These are phyloP conservation scores for Cyathus striatus DNA, from an alignment of 768 basidiomycete species.

Conservation along the genomic window DNA sequence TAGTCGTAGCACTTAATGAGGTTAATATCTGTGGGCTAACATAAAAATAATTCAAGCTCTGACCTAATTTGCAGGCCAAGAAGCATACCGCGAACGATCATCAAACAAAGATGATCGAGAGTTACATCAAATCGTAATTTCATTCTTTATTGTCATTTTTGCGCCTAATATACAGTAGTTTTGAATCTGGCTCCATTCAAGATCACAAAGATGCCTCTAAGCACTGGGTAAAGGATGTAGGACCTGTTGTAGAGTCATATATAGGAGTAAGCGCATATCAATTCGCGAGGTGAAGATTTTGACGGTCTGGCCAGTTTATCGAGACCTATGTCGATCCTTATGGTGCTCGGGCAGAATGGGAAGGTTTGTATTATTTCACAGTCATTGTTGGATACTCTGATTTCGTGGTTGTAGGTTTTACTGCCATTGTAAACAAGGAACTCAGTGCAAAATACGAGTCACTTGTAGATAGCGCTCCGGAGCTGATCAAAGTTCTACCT, in stretches of 20 bases:
- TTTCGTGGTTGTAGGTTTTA: slow-evolving; percentile 54
- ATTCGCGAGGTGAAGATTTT: too few relatives aligned
- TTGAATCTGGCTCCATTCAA: slow-evolving; percentile 72
- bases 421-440: slow-evolving; percentile 82
- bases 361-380: slow-evolving; percentile 42
- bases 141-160: too few relatives aligned
- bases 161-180: too few relatives aligned
- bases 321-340: slow-evolving; percentile 89
- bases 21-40: slow-evolving; percentile 21
- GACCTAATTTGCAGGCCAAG: slow-evolving; percentile 60
- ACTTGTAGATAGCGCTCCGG: slow-evolving; percentile 71
- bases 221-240: slow-evolving; percentile 83
- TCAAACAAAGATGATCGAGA: slow-evolving; percentile 68
- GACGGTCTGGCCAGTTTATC: slow-evolving; percentile 64
- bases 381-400: background rate
- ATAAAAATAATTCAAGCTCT: background rate
- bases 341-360: slow-evolving; percentile 90
- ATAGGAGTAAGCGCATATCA: slow-evolving; percentile 66
- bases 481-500: slow-evolving; percentile 75
- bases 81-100: slow-evolving; percentile 70
- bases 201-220: slow-evolving; percentile 75
- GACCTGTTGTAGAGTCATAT: slow-evolving; percentile 85
- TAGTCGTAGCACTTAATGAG: slow-evolving; percentile 52
- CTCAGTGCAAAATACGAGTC: slow-evolving; percentile 78
- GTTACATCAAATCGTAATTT: slow-evolving; percentile 70